Evolutionary conservation across 306 rosid species (phyloP).

Genomic region (Cercis canadensis): DNA sequence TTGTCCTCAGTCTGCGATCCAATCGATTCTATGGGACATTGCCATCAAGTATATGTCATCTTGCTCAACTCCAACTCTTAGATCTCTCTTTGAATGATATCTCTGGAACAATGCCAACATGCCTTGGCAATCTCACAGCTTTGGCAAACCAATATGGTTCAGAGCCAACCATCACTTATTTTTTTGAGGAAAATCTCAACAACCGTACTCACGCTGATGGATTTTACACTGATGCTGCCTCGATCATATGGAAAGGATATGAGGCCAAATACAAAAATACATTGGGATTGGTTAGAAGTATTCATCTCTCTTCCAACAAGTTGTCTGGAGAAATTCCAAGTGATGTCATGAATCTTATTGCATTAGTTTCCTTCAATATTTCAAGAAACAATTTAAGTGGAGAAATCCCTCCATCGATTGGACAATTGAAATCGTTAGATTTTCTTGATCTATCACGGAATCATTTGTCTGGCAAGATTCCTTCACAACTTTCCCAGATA

Average conservation of each 20-base stretch:
- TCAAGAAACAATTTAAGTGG: slow-evolving; percentile 30
- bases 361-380: slow-evolving; percentile 18
- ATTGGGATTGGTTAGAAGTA: slow-evolving; percentile 8
- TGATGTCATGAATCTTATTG: background rate
- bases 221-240: background rate
- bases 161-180: too few species aligned
- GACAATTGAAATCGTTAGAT: slow-evolving; percentile 24
- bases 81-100: slow-evolving; percentile 25
- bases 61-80: slow-evolving; percentile 4
- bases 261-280: slow-evolving; percentile 2
- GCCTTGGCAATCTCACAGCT: slow-evolving; percentile 21
- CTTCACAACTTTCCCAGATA: background rate
- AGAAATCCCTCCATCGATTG: background rate
- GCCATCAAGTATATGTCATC: slow-evolving; percentile 4
- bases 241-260: slow-evolving; percentile 38
- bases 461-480: slow-evolving; percentile 31
- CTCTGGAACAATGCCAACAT: background rate
- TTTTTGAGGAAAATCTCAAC: background rate
- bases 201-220: background rate
- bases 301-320: slow-evolving; percentile 40
- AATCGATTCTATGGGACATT: slow-evolving; percentile 31
- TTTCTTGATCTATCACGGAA: slow-evolving; percentile 39
- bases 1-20: slow-evolving; percentile 5
- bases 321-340: slow-evolving; percentile 37
- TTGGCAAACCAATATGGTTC: background rate